phyloP scores from a whole-genome alignment of 2,329 filamentous ascomycete species.

The Fusarium sp. region DNA sequence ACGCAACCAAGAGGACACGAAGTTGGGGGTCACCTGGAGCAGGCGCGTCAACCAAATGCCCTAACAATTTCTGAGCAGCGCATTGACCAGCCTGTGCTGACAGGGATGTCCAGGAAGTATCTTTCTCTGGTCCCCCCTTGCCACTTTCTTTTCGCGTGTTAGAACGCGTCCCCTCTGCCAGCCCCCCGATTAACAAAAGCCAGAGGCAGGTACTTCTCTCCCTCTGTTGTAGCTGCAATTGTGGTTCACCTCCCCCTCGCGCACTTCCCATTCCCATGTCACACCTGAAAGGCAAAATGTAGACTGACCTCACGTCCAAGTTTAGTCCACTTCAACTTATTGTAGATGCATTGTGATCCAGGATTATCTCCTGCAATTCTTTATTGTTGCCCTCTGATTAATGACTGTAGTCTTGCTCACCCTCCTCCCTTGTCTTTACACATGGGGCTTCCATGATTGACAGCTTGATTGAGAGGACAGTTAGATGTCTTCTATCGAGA shows the following conservation, averaged over 20 bases:
- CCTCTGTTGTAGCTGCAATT: background rate
- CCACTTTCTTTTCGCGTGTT: background rate
- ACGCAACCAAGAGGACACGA: background rate
- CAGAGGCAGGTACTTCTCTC: background rate
- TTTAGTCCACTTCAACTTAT: background rate
- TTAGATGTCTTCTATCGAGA: accelerated
- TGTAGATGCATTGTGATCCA: background rate
- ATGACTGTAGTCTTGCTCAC: background rate
- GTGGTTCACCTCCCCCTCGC: background rate
- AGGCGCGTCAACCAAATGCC: background rate
- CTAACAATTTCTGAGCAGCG: background rate
- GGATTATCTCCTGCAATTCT: background rate
- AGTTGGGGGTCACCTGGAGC: too few relatives aligned
- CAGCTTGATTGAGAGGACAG: background rate
- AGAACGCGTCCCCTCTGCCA: background rate
- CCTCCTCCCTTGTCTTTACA: background rate
- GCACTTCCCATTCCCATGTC: too few relatives aligned
- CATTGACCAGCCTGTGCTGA: background rate
- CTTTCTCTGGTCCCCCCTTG: background rate
- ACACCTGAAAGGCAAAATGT: background rate
- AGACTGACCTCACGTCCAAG: background rate
- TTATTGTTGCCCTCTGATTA: background rate
- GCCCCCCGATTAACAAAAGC: background rate
- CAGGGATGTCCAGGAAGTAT: background rate
- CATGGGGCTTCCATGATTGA: background rate